These are phyloP conservation scores for Berkeleyomyces rouxiae DNA, from an alignment of 2,329 filamentous ascomycete species.

Conservation along the genomic window DNA sequence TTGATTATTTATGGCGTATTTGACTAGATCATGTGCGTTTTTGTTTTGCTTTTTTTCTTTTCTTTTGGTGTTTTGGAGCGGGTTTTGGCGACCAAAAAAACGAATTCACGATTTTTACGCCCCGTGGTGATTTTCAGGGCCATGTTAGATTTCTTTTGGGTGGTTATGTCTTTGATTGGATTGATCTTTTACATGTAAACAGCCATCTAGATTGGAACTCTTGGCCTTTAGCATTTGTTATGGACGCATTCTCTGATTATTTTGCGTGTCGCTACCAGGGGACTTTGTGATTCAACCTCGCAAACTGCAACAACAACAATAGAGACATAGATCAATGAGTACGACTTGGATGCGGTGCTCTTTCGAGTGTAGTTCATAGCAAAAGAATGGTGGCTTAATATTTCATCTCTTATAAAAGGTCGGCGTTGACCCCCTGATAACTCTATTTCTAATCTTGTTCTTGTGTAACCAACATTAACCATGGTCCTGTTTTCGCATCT, in stretches of 20 bases:
- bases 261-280: neutral
- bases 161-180: neutral
- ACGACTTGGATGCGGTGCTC: neutral
- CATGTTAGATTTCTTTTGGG: neutral
- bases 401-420: neutral
- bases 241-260: neutral
- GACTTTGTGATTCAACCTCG: conserved; percentile 2
- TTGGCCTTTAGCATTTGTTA: neutral
- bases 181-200: neutral
- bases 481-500: neutral
- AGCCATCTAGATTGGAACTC: neutral
- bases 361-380: neutral
- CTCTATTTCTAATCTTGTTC: neutral
- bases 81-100: neutral
- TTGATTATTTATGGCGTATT: neutral
- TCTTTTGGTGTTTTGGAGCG: neutral
- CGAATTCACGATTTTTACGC: neutral
- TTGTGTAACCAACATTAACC: neutral
- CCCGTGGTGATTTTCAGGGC: neutral
- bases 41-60: neutral
- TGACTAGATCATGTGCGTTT: neutral
- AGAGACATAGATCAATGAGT: too few species aligned
- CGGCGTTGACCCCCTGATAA: conserved; percentile 3
- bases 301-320: neutral
- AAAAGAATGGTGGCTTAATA: neutral